These are phyloP conservation scores for Schoenoplectus triqueter DNA, from an alignment of 202 grass and related monocot species.

Conservation along the genomic window DNA sequence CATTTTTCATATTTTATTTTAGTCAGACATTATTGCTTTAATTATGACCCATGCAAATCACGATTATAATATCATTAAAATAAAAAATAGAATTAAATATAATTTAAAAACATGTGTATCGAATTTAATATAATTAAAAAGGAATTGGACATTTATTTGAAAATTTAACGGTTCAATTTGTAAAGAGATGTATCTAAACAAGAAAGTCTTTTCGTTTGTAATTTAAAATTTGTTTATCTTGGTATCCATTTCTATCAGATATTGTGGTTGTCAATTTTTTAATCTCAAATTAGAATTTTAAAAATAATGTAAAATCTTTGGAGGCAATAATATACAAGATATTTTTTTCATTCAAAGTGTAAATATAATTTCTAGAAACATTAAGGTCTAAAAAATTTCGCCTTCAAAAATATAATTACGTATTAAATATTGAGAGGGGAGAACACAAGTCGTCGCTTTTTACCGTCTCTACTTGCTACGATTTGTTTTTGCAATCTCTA, in stretches of 20 bases:
- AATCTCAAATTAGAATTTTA: not conserved
- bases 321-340: not conserved
- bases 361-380: not conserved
- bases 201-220: too few species aligned
- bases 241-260: not conserved
- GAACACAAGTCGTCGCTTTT: constrained; percentile 37
- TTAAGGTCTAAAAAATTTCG: not conserved
- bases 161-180: not conserved
- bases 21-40: not conserved
- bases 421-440: constrained; percentile 24
- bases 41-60: not conserved
- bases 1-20: not conserved
- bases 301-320: not conserved
- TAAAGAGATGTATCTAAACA: too few species aligned
- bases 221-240: not conserved
- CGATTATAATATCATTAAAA: not conserved
- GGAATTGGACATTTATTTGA: not conserved
- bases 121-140: not conserved
- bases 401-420: not conserved
- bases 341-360: not conserved
- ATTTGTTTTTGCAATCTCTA: constrained; percentile 29
- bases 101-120: not conserved
- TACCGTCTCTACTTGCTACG: constrained; percentile 27
- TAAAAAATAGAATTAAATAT: not conserved
- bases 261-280: not conserved